Evolutionary conservation across 1,284 basidiomycete species (phyloP).

Genomic region (Puccinia novopanici): DNA sequence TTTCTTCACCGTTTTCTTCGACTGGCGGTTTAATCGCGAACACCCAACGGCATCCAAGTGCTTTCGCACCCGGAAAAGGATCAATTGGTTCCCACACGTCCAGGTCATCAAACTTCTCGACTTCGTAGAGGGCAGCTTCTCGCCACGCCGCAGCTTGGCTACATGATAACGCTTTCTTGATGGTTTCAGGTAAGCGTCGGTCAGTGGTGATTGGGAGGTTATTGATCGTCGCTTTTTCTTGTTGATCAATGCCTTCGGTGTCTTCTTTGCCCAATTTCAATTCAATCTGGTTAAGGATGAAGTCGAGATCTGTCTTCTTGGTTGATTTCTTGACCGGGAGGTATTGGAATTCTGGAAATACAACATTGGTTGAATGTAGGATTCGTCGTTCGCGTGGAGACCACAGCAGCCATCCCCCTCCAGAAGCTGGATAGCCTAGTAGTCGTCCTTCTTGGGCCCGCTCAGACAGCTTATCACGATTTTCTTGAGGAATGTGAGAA

Average conservation of each 20-base stretch:
- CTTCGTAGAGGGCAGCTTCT: background rate
- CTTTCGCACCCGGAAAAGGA: slow-evolving; percentile 8
- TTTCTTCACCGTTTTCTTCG: background rate
- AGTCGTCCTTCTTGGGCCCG: background rate
- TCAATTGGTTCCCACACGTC: background rate
- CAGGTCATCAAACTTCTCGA: background rate
- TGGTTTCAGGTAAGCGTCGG: background rate
- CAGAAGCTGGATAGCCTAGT: background rate
- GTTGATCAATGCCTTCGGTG: background rate
- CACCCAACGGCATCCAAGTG: background rate
- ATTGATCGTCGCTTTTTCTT: background rate
- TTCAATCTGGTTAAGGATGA: background rate
- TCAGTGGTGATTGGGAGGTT: background rate
- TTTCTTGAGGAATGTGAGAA: background rate
- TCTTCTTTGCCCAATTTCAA: background rate
- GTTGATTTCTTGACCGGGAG: background rate
- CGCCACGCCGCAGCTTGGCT: background rate
- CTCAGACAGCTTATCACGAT: background rate
- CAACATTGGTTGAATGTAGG: background rate
- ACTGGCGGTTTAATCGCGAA: slow-evolving; percentile 17
- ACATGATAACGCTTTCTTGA: background rate
- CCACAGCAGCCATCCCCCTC: slow-evolving; percentile 20
- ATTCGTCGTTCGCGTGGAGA: background rate
- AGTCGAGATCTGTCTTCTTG: background rate
- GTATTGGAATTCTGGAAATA: slow-evolving; percentile 7